Evolutionary conservation across 345 rosid genomes (phyloP), one percentile per base, ranked within the genome.

Genomic region (Linum tenue): DNA sequence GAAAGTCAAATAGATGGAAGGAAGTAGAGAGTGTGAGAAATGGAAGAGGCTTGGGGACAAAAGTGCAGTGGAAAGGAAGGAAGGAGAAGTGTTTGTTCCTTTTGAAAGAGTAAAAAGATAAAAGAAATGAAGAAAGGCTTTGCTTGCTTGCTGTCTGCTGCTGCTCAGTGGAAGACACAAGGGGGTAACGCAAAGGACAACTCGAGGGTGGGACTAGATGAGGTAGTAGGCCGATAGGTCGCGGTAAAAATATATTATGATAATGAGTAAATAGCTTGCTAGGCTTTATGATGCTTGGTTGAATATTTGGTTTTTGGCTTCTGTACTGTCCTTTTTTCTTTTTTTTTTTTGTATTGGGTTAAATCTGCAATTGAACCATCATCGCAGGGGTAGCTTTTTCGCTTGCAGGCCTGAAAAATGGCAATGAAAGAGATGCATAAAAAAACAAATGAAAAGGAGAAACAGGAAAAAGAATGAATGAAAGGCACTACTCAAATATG

Each of bases 341-440:
- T 16, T n/a, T n/a, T 8, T 17, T 16, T 10, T 57, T 57, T 2
- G 3, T 17, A 16, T 57, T 37, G 5, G 2, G 3, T 57, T 57
- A 10, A 16, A 16, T 3, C 37, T 17, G 4, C 2, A 48, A 22
- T 22, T 22, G 31, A 22, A 64, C 60, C 64, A 73, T 73, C 51
- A 73, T 68, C 42, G 68, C 69, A 64, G 40, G 38, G 37, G 22
- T 50, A 17, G 63, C 76, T 73, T 68, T 73, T 73, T 22, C 43
- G 12, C 9, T 15, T 62, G 77, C 77, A 74, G 73, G 77, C 77
- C 73, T 65, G 63, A 69, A 22, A 69, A 74, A 69, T 74, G 70
- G 73, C 8, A 67, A 55, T 74, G 77, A 69, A 74, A 69, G 64
- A 74, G 77, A 69, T 61, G 64, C 56, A 56, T 63, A 44, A 60